Percentiles rank a stretch among this genome's conserved stretches.
Conservation (phyloP, 371 early-diverging fungal genomes). For the Zopfochytrium polystomum region DNA sequence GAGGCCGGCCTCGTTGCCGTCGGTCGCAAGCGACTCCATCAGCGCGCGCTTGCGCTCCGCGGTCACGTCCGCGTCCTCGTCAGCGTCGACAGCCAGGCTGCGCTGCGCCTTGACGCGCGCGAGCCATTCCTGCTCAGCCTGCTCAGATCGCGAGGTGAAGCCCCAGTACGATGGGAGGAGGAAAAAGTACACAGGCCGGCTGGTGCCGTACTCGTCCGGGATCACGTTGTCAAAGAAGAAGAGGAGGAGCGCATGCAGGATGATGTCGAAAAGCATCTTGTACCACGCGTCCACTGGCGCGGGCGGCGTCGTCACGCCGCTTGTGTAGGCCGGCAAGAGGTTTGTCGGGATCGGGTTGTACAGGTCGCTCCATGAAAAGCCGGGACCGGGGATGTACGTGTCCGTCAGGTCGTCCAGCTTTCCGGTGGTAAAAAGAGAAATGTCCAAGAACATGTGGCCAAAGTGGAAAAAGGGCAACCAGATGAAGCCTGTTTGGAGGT, state of each 20-base stretch:
- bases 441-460: conserved; percentile 66
- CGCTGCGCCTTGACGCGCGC: conserved; percentile 8
- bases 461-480: conserved; percentile 73
- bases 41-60: too few species aligned
- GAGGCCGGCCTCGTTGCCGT: neutral
- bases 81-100: neutral
- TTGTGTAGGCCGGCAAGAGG: conserved; percentile 50
- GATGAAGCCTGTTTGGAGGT: conserved; percentile 36
- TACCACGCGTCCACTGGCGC: conserved; percentile 56
- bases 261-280: conserved; percentile 58
- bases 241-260: conserved; percentile 52
- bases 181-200: conserved; percentile 55
- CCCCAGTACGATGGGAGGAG: conserved; percentile 64
- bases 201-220: conserved; percentile 66
- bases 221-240: conserved; percentile 67
- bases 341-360: conserved; percentile 47
- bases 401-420: conserved; percentile 55
- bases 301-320: conserved; percentile 51
- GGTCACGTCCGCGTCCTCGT: too few species aligned
- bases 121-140: conserved; percentile 35
- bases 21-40: neutral
- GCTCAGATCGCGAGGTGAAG: conserved; percentile 23
- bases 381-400: conserved; percentile 58
- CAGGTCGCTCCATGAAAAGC: conserved; percentile 56
- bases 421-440: conserved; percentile 59